Evolutionary conservation across 2,329 filamentous ascomycete genomes (phyloP), one percentile per base, ranked within the genome.

Genomic region (Aspergillus fructus): DNA sequence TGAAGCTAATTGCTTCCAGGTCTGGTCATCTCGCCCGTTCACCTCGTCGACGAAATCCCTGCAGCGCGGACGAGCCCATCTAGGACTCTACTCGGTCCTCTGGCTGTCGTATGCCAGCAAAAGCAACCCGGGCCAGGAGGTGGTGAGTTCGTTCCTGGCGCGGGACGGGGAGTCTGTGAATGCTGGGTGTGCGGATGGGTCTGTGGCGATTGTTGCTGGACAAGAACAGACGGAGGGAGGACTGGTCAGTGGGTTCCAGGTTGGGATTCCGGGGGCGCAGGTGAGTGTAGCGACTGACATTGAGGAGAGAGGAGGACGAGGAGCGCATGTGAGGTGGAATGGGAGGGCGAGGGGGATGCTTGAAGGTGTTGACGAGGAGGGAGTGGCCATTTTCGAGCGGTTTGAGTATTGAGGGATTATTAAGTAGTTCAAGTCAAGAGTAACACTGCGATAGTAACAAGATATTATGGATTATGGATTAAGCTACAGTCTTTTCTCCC

Each of bases 51-150:
- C 52, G 3, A 52, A 48, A 30, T 45, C 47, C 2, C 55, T 76
- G 73, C 78, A 78, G 62, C 79, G 76, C 76, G 78, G 79, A n/a
- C 79, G 79, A 55, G 77, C 67, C 3, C 68, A 66, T 21, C 53
- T 79, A 1, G 78, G 76, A 0, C 63, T 68, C 0, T 79, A 79
- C 68, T 74, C 75, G 2, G 59, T 80, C 23, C 74, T 81, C 21
- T 81, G 77, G 78, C 76, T 79, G 59, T 71, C 75, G 53, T 66
- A 68, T 2, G 53, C 64, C 6, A 63, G 58, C n/a, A 5, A 12
- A 51, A 17, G 4, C 21, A 37, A 33, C 34, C n/a, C 43, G 6
- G 34, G 0, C 19, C 40, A 34, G n/a, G 6, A 53, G 13, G 21
- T 66, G 12, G 59, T 61, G 24, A 68, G 66, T 27, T 62, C 65